phyloP scores from a whole-genome alignment of 2,329 filamentous ascomycete species.

The Apiospora hydei region DNA sequence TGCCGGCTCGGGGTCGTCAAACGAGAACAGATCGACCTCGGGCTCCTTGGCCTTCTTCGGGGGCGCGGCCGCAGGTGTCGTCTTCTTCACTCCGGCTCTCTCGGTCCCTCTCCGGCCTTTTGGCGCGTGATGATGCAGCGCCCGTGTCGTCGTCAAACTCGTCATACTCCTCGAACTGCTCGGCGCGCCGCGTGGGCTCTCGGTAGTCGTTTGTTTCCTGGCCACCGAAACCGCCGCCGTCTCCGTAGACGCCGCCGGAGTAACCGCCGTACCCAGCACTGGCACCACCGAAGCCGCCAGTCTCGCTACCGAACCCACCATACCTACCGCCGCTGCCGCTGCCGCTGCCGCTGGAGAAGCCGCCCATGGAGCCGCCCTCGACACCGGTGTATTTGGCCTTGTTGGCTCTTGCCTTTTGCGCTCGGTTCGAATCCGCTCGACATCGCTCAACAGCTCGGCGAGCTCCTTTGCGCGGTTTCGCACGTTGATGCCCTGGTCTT shows the following conservation, averaged over 20 bases:
- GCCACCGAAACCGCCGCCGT: conserved; percentile 91
- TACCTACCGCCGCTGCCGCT: conserved; percentile 65
- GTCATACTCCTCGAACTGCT: conserved; percentile 95
- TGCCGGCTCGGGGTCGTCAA: conserved; percentile 76
- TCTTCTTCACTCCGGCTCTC: conserved; percentile 62
- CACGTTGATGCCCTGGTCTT: conserved; percentile 98
- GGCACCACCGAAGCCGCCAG: conserved; percentile 72
- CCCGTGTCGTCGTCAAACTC: conserved; percentile 84
- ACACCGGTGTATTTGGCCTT: conserved; percentile 96
- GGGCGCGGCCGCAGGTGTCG: conserved; percentile 58
- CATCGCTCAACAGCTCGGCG: conserved; percentile 89
- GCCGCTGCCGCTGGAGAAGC: conserved; percentile 55
- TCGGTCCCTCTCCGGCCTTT: conserved; percentile 54
- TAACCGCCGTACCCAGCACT: conserved; percentile 63
- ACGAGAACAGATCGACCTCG: conserved; percentile 92
- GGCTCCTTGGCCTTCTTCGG: conserved; percentile 82
- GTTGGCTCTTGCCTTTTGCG: conserved; percentile 90
- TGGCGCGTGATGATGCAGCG: conserved; percentile 59
- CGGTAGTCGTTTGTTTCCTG: conserved; percentile 72
- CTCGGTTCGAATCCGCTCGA: conserved; percentile 82
- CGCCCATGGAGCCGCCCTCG: conserved; percentile 76
- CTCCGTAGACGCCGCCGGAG: conserved; percentile 85
- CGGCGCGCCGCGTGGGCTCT: conserved; percentile 63
- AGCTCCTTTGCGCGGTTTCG: conserved; percentile 96
- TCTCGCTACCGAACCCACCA: conserved; percentile 92